These are phyloP conservation scores for Gaertneriomyces sp. DNA, from an alignment of 192 early-diverging fungal species.

Conservation along the genomic window DNA sequence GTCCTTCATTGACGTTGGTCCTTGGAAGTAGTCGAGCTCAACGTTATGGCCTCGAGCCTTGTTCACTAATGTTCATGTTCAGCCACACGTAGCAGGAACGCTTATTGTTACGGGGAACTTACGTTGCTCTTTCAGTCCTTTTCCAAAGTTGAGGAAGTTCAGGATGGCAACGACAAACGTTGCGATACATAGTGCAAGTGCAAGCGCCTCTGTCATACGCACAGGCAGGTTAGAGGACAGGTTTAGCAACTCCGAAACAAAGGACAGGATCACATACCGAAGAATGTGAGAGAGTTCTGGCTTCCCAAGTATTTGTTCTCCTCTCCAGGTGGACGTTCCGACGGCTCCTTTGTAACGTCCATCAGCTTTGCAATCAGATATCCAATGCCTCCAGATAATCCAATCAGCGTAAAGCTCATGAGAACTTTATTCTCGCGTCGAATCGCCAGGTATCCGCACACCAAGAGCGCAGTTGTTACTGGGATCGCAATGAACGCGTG, in stretches of 20 bases:
- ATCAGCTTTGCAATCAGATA: constrained; percentile 68
- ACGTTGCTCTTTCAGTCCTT: constrained; percentile 60
- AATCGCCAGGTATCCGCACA: constrained; percentile 63
- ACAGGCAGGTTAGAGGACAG: background rate
- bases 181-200: constrained; percentile 42
- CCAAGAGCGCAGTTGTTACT: constrained; percentile 55
- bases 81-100: background rate
- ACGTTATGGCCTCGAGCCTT: constrained; percentile 15
- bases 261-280: constrained; percentile 48
- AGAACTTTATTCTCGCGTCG: constrained; percentile 60
- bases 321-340: constrained; percentile 14
- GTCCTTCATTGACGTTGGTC: background rate
- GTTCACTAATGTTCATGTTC: constrained; percentile 6
- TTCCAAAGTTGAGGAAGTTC: constrained; percentile 63
- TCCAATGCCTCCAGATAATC: constrained; percentile 57
- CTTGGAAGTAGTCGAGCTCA: constrained; percentile 23
- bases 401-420: constrained; percentile 58
- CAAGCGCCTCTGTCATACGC: constrained; percentile 33
- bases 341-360: constrained; percentile 46
- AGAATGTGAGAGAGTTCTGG: constrained; percentile 64
- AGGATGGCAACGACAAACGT: constrained; percentile 55
- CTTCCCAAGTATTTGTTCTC: constrained; percentile 44
- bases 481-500: constrained; percentile 56
- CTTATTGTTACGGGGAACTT: constrained; percentile 29
- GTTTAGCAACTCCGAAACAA: background rate